Evolutionary conservation across 1,284 basidiomycete species (phyloP).

Genomic region (Pseudozyma sp.): DNA sequence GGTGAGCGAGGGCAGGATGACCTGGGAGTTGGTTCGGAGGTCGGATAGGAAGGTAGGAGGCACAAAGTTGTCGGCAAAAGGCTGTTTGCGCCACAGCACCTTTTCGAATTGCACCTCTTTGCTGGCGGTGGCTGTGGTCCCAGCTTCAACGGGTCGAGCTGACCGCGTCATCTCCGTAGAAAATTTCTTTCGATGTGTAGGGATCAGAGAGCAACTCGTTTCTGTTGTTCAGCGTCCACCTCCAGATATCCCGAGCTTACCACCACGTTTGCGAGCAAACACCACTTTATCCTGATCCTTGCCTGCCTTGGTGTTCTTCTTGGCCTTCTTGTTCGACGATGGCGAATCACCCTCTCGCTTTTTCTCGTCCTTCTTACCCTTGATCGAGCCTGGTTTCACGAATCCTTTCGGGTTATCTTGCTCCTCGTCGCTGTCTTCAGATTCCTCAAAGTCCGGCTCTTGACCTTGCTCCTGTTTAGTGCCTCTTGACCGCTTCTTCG

Average conservation of each 20-base stretch:
- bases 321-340: slow-evolving; percentile 11
- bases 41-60: slow-evolving; percentile 82
- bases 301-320: slow-evolving; percentile 2
- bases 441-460: slow-evolving; percentile 21
- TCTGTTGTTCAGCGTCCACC: slow-evolving; percentile 14
- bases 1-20: slow-evolving; percentile 74
- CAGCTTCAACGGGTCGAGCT: background rate
- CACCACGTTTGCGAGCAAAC: slow-evolving; percentile 36
- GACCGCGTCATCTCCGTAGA: background rate
- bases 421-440: slow-evolving; percentile 12
- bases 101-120: slow-evolving; percentile 75
- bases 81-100: slow-evolving; percentile 83
- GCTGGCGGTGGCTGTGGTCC: background rate
- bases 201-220: background rate
- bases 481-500: slow-evolving; percentile 5
- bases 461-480: background rate
- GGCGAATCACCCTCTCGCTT: background rate
- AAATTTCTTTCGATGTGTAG: background rate
- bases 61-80: slow-evolving; percentile 86
- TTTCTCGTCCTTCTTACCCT: slow-evolving; percentile 1
- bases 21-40: slow-evolving; percentile 69
- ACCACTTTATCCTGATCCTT: slow-evolving; percentile 46
- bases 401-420: slow-evolving; percentile 8
- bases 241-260: slow-evolving; percentile 36
- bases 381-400: slow-evolving; percentile 31